phyloP scores from a whole-genome alignment of 1,284 basidiomycete genomes.

The Xerocomus amazonicus region DNA sequence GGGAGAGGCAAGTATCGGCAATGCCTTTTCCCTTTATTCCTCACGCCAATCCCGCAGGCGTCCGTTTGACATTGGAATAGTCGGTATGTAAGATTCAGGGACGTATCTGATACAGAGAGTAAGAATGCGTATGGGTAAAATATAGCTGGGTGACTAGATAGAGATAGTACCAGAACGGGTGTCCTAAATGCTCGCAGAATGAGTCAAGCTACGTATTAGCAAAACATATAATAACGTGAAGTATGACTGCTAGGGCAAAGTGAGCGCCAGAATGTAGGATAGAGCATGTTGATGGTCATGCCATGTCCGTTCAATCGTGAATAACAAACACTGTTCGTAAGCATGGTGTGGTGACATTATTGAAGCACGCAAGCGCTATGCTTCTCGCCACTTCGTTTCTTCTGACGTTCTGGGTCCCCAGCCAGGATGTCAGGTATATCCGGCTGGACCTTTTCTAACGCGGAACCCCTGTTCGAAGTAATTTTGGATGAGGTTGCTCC shows the following conservation, averaged over 20 bases:
- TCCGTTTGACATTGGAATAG: too few species aligned
- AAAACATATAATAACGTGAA: conserved; percentile 17
- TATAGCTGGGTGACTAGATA: conserved; percentile 2
- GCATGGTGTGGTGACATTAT: conserved; percentile 22
- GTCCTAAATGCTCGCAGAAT: conserved; percentile 14
- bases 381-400: conserved; percentile 40
- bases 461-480: conserved; percentile 6
- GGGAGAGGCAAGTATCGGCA: conserved; percentile 6
- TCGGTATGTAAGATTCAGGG: too few species aligned
- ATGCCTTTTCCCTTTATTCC: neutral
- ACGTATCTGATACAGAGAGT: conserved; percentile 18
- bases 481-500: conserved; percentile 13
- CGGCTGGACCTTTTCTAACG: conserved; percentile 19
- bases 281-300: conserved; percentile 2
- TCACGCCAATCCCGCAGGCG: neutral
- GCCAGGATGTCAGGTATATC: conserved; percentile 36
- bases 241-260: conserved; percentile 1
- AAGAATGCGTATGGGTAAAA: conserved; percentile 4
- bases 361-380: conserved; percentile 43
- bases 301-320: conserved; percentile 1
- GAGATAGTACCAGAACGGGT: neutral
- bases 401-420: conserved; percentile 34
- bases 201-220: conserved; percentile 16
- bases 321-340: neutral
- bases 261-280: neutral